These are phyloP conservation scores for Striga hermonthica DNA, from an alignment of 305 asterid genomes.

Conservation along the genomic window DNA sequence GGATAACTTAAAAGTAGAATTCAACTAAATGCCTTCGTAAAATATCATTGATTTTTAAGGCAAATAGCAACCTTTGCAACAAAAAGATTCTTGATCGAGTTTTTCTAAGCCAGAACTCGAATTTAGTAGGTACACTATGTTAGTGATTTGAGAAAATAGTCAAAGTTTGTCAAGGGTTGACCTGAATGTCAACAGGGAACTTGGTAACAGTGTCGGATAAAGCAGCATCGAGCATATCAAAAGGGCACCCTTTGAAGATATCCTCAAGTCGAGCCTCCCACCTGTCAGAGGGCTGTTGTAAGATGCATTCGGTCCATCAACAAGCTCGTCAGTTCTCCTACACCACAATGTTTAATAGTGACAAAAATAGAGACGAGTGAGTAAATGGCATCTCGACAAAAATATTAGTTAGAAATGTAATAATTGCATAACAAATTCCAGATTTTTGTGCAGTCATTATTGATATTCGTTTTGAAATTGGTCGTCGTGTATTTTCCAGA, in stretches of 20 bases:
- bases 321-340: constrained; percentile 95
- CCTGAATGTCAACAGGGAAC: constrained; percentile 95
- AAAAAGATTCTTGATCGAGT: too few relatives aligned
- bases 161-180: constrained; percentile 23
- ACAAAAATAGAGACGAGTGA: constrained; percentile 3
- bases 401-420: constrained; percentile 9
- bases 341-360: constrained; percentile 69
- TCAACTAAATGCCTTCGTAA: too few relatives aligned
- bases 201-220: constrained; percentile 74
- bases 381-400: too few relatives aligned
- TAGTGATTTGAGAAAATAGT: too few relatives aligned
- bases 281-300: constrained; percentile 81
- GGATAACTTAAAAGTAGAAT: too few relatives aligned
- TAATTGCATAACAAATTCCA: not conserved
- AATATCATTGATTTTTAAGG: too few relatives aligned
- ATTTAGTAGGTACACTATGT: too few relatives aligned
- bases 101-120: too few relatives aligned
- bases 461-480: not conserved
- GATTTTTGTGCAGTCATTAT: not conserved
- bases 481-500: too few relatives aligned
- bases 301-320: constrained; percentile 98
- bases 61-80: too few relatives aligned
- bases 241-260: constrained; percentile 76
- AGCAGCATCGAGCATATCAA: constrained; percentile 98
- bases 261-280: constrained; percentile 93